Conservation (phyloP, 164 flowering plant genomes). For the Dillenia turbinata region DNA sequence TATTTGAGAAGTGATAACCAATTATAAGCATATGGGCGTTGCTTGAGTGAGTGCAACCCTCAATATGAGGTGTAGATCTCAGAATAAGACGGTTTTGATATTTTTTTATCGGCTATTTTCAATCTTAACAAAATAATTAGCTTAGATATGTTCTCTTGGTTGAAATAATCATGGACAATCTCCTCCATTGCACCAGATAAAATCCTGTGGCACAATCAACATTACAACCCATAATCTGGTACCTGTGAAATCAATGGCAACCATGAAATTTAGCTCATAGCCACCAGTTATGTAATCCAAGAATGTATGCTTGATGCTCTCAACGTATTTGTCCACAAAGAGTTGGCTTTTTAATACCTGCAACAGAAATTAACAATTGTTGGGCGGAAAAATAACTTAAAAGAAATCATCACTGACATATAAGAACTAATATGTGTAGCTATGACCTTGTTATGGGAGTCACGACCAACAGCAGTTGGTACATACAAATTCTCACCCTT, state of each 20-base stretch:
- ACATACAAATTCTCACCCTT: conserved; percentile 52
- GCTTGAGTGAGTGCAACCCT: no score
- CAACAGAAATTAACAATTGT: conserved; percentile 1
- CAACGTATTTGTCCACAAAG: conserved; percentile 61
- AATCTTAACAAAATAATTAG: no score
- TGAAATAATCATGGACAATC: no score
- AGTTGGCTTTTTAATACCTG: conserved; percentile 67
- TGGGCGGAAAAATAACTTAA: neutral
- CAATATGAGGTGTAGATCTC: no score
- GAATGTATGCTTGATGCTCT: conserved; percentile 55
- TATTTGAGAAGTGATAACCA: no score
- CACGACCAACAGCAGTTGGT: conserved; percentile 47
- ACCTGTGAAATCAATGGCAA: conserved; percentile 92
- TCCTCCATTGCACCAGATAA: no score
- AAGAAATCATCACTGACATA: neutral
- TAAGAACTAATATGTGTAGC: neutral
- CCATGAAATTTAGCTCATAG: conserved; percentile 86
- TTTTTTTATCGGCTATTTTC: no score
- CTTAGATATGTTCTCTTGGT: no score
- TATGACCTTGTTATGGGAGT: conserved; percentile 56
- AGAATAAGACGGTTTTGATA: no score
- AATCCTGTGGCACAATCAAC: no score
- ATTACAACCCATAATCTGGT: neutral
- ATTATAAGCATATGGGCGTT: no score
- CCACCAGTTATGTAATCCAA: conserved; percentile 77